Conservation (phyloP, 2,329 filamentous ascomycete species). For the Claviceps capensis region DNA sequence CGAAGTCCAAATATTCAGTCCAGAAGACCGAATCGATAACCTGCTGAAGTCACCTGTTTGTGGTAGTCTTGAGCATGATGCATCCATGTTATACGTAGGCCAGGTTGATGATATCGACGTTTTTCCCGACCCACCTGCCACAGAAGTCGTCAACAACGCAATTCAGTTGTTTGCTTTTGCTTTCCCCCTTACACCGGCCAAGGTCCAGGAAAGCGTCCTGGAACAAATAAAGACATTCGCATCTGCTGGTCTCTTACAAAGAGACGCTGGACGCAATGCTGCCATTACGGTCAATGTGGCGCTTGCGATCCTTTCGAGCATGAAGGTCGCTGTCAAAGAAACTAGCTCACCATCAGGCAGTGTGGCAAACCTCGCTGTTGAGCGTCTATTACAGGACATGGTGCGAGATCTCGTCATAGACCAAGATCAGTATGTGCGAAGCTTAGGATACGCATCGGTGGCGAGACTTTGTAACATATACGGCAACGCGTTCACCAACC, state of each 20-base stretch:
- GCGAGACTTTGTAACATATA: constrained; percentile 73
- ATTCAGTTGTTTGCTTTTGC: constrained; percentile 88
- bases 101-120: constrained; percentile 27
- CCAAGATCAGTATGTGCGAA: constrained; percentile 73
- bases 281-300: constrained; percentile 87
- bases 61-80: constrained; percentile 78
- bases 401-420: constrained; percentile 61
- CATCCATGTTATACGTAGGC: constrained; percentile 61
- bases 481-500: constrained; percentile 78
- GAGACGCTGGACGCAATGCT: constrained; percentile 77
- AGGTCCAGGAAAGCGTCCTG: constrained; percentile 88
- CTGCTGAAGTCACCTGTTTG: constrained; percentile 59
- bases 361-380: constrained; percentile 59
- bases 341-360: constrained; percentile 60
- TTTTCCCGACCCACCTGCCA: constrained; percentile 65
- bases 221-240: constrained; percentile 87
- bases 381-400: constrained; percentile 72
- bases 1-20: constrained; percentile 37
- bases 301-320: constrained; percentile 61
- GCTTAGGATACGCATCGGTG: constrained; percentile 70
- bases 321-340: constrained; percentile 77
- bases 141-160: constrained; percentile 87
- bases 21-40: constrained; percentile 51
- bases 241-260: constrained; percentile 64
- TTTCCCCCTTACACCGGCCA: constrained; percentile 75